Evolutionary conservation across 176 grass and related monocot genomes (phyloP), one percentile per base, ranked within the genome.

Genomic region (Carex myosuroides): DNA sequence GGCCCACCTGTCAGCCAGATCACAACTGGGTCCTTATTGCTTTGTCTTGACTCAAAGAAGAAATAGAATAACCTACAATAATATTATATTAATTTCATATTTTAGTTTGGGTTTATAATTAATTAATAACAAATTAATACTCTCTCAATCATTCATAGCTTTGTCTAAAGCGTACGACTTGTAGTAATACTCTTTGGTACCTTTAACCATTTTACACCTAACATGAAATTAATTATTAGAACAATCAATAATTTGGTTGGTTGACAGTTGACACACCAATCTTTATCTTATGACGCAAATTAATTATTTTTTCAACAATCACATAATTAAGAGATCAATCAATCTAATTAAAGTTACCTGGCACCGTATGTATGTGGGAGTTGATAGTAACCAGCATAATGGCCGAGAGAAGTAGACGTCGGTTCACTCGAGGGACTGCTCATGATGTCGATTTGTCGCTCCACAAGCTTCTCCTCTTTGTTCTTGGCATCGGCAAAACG

Each of bases 1-100:
- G 96, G 96, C 5, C 96, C 96, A 72, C 96, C 96, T 8, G 96
- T 95, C 86, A 98, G 86, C 96, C 96, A 98, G 75, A 98, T 95
- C 52, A 98, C 93, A 1, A 98, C 91, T 1, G 96, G 96, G 80
- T 98, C 93, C 18, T 90, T 69, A 65, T 92, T 90, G 82, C 89
- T 86, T 12, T 89, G 74, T 85, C 93, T 93, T 13, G 96, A 98
- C 73, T 98, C 93, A 57, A 98, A 98, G 93, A 98, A 98, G 70
- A 95, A 89, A 90, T 95, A 98, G 93, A 98, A 98, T 87, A 98
- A 90, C 86, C 96, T 98, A 85, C 71, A 52, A 2, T 8, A 52
- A 2, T 8, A 57, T 54, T 71, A 44, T 11, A 22, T 50, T 67
- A 67, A 53, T 53, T 42, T 53, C 21, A 70, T 41, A 39, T 42